Conservation (phyloP, 805 yeast species). For the Millerozyma miso region DNA sequence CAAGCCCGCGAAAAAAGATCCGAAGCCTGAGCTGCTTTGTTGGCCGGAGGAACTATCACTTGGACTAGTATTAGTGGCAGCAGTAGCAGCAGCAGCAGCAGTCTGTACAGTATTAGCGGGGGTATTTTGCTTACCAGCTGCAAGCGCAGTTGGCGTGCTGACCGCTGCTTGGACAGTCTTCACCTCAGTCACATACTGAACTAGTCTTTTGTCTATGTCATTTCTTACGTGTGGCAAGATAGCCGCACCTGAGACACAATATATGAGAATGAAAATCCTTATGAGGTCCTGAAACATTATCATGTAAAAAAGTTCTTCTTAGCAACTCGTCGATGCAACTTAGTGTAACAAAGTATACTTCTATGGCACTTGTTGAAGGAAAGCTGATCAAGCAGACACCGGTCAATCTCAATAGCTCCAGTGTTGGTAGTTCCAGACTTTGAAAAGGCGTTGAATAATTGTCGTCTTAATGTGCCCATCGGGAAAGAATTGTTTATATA, state of each 20-base stretch:
- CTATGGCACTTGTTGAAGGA: too few species aligned
- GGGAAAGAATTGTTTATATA: neutral
- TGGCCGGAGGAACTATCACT: slow-evolving; percentile 2
- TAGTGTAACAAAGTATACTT: too few species aligned
- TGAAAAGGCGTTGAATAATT: too few species aligned
- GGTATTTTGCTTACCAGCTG: slow-evolving; percentile 19
- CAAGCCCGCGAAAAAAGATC: neutral
- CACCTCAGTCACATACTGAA: slow-evolving; percentile 5
- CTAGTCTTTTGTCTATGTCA: slow-evolving; percentile 2
- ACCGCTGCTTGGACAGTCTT: slow-evolving; percentile 10
- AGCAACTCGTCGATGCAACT: too few species aligned
- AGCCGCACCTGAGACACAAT: slow-evolving; percentile 8
- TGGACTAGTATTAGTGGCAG: slow-evolving; percentile 7
- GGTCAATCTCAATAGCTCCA: too few species aligned
- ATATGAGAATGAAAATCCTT: slow-evolving; percentile 1
- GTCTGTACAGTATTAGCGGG: slow-evolving; percentile 11
- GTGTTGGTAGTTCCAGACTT: too few species aligned
- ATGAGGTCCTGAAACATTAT: neutral
- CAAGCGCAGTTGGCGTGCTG: slow-evolving; percentile 16
- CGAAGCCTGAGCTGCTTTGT: neutral
- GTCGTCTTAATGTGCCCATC: too few species aligned
- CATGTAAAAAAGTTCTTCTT: neutral
- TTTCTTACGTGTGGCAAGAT: neutral
- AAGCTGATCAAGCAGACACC: too few species aligned
- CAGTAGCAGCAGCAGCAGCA: slow-evolving; percentile 19